Evolutionary conservation across 1,284 basidiomycete genomes (phyloP).

Genomic region (Malassezia arunalokei): DNA sequence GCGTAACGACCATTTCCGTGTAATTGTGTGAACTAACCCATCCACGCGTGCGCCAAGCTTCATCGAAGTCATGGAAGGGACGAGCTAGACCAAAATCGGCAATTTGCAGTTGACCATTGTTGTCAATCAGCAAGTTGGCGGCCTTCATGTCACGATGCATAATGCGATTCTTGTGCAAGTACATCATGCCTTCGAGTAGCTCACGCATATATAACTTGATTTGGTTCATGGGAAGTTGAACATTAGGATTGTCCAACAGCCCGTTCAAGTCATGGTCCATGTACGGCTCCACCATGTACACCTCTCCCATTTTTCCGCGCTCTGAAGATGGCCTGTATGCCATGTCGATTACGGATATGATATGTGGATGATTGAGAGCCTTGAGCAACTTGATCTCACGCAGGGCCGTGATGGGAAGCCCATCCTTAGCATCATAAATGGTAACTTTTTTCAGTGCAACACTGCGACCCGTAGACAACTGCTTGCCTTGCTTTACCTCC

Average conservation of each 20-base stretch:
- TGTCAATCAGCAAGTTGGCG: conserved; percentile 87
- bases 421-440: conserved; percentile 91
- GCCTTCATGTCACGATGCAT: conserved; percentile 98
- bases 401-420: conserved; percentile 86
- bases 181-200: conserved; percentile 81
- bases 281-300: conserved; percentile 96
- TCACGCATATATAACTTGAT: conserved; percentile 96
- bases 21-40: conserved; percentile 52
- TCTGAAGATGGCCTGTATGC: conserved; percentile 50
- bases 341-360: conserved; percentile 85
- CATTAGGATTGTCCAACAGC: conserved; percentile 55
- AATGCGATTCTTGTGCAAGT: conserved; percentile 92
- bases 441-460: conserved; percentile 89
- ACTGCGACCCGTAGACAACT: conserved; percentile 51
- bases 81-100: conserved; percentile 95
- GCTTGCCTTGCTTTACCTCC: conserved; percentile 45
- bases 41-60: conserved; percentile 27
- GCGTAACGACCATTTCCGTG: conserved; percentile 95
- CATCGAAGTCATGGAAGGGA: conserved; percentile 37
- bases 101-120: conserved; percentile 51
- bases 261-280: conserved; percentile 99
- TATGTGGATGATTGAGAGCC: conserved; percentile 67
- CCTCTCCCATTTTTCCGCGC: conserved; percentile 52
- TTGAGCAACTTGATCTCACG: conserved; percentile 98
- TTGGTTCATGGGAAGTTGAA: conserved; percentile 47